Evolutionary conservation across 768 basidiomycete species (phyloP).

Genomic region (Amanita polypyramis): DNA sequence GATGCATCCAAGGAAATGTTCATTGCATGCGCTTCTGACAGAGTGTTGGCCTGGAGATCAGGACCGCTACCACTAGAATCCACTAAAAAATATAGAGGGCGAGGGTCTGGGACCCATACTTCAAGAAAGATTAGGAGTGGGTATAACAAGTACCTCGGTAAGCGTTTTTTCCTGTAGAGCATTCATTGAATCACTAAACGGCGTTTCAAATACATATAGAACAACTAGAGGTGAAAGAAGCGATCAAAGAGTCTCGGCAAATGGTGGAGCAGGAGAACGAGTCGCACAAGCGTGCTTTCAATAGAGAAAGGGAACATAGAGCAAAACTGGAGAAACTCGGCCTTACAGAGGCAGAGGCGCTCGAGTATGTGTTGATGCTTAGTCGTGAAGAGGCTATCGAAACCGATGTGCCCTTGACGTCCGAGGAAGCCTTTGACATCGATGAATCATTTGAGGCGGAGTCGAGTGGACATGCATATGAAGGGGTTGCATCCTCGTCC

Average conservation of each 20-base stretch:
- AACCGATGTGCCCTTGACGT: constrained; percentile 8
- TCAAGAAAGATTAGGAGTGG: constrained; percentile 24
- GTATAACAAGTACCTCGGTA: constrained; percentile 36
- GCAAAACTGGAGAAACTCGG: constrained; percentile 52
- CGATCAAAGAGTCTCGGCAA: constrained; percentile 47
- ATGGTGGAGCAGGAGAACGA: constrained; percentile 42
- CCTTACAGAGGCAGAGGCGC: constrained; percentile 59
- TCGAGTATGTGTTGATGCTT: constrained; percentile 78
- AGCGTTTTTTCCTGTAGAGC: constrained; percentile 13
- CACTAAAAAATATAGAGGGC: constrained; percentile 23
- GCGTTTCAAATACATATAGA: constrained; percentile 25
- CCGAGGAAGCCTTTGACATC: constrained; percentile 48
- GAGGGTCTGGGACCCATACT: constrained; percentile 16
- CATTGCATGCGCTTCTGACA: constrained; percentile 48
- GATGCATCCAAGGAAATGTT: constrained; percentile 42
- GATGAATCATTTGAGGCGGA: constrained; percentile 23
- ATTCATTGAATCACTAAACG: constrained; percentile 1
- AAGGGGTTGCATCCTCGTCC: constrained; percentile 7
- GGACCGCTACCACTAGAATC: constrained; percentile 27
- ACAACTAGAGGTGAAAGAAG: constrained; percentile 50
- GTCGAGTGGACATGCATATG: constrained; percentile 3
- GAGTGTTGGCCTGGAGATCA: constrained; percentile 60
- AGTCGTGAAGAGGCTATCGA: constrained; percentile 60
- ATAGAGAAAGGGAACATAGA: constrained; percentile 47
- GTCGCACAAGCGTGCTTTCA: constrained; percentile 24